Base-by-base conservation (phyloP, 1,139 yeast genomes). In the Scheffersomyces stambukii region DNA sequence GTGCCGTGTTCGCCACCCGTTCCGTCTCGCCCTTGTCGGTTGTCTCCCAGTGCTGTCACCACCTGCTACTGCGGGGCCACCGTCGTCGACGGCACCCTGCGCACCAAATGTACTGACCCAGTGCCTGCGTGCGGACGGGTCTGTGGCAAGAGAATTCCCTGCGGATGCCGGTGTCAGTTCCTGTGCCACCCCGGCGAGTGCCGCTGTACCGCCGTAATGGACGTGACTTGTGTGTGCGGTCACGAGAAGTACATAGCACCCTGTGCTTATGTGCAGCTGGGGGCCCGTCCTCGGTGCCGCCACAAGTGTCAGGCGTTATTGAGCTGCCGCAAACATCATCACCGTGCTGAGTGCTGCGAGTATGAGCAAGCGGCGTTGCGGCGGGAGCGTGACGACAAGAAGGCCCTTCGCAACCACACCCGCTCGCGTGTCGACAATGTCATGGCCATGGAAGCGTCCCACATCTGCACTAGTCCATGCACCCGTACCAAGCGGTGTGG, bases 251-350 rank as follows among this genome's bases (percentile, higher is more conserved):
- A 60, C 50, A 48, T 67, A 8, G 81, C 81, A 4, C 81, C 93
- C 1, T 85, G 95, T 48, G 60, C 59, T 28, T 74, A 81, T 39
- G 41, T 69, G 10, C 72, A 64, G 28, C 47, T 58, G 5, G 81
- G 78, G 0, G 56, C 60, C 23, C 42, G 43, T 11, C 88, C 96
- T 5, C 60, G 57, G 18, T 88, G 97, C 57, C 59, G 58, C n/a
- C 76, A 79, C 31, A 79, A 80, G 48, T 89, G 96, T 54, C 75
- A 79, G 23, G 84, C 88, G 1, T 57, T 80, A 31, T 69, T 82
- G 54, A 82, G 77, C 39, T 88, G 97, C 50, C 75, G 93, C 35
- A 75, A 88, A 38, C 97, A 88, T 55, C 67, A 79, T 36, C 93
- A 95, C 50, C 57, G 69, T 13, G 69, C 62, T 12, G 57, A 66